phyloP scores from a whole-genome alignment of 495 filamentous ascomycete species.

The Penicillium atrosanguineum region DNA sequence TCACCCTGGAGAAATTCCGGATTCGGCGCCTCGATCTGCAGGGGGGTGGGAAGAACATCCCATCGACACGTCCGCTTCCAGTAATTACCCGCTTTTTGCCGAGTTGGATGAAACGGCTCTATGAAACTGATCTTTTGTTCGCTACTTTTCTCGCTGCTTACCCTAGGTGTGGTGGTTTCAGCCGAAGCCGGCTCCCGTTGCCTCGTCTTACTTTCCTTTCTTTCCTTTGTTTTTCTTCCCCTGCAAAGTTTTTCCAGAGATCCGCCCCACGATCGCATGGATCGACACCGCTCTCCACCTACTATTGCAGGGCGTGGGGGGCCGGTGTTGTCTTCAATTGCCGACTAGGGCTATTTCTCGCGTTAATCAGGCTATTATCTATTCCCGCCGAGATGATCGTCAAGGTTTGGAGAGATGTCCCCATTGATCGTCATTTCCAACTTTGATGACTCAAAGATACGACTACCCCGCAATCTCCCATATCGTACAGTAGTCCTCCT shows the following conservation, averaged over 20 bases:
- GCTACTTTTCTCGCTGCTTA: too few species aligned
- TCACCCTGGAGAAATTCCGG: conserved; percentile 18
- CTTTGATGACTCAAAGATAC: background rate
- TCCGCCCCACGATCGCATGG: conserved; percentile 10
- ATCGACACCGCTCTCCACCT: conserved; percentile 9
- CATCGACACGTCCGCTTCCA: background rate
- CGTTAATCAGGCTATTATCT: too few species aligned
- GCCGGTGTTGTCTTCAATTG: background rate
- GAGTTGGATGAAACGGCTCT: conserved; percentile 1
- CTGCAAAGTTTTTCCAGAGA: conserved; percentile 10
- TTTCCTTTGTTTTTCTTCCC: background rate
- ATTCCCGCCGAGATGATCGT: background rate
- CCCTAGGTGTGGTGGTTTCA: background rate
- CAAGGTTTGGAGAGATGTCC: conserved; percentile 1
- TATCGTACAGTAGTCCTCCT: background rate
- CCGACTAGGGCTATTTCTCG: background rate
- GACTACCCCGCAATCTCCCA: conserved; percentile 7
- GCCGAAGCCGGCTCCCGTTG: background rate
- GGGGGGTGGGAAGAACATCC: background rate
- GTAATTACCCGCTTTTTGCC: conserved; percentile 28
- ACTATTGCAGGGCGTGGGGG: conserved; percentile 14
- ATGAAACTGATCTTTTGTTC: background rate
- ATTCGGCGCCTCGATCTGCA: conserved; percentile 7
- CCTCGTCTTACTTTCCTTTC: conserved; percentile 5
- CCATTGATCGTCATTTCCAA: conserved; percentile 4